phyloP scores from a whole-genome alignment of 495 filamentous ascomycete genomes.

The Trichoderma gamsii region DNA sequence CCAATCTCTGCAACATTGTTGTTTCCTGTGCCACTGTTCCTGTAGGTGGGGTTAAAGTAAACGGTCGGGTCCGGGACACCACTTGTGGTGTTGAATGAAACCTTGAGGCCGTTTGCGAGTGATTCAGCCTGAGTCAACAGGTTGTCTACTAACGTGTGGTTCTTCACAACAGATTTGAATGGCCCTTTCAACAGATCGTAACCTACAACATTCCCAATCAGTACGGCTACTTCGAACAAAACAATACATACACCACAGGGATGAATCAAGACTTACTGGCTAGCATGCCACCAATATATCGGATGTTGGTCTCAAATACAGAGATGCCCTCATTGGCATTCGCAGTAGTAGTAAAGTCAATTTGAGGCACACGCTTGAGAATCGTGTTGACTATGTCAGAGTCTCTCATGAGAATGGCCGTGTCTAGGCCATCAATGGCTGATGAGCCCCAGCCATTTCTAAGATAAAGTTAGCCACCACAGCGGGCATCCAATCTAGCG shows the following conservation, averaged over 20 bases:
- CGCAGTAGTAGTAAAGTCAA: conserved; percentile 61
- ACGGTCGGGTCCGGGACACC: conserved; percentile 75
- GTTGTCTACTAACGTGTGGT: conserved; percentile 42
- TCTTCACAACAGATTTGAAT: conserved; percentile 44
- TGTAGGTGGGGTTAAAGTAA: conserved; percentile 47
- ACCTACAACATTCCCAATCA: conserved; percentile 33
- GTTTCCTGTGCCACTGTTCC: conserved; percentile 40
- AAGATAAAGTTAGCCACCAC: not conserved
- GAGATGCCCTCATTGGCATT: conserved; percentile 46
- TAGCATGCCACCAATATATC: conserved; percentile 74
- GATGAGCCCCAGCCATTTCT: conserved; percentile 87
- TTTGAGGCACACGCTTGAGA: conserved; percentile 56
- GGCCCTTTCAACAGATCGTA: conserved; percentile 78
- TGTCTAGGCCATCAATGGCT: conserved; percentile 76
- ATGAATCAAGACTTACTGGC: conserved; percentile 39
- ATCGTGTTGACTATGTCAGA: conserved; percentile 61
- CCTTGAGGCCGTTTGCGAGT: conserved; percentile 67
- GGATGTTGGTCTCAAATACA: conserved; percentile 87
- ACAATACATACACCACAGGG: not conserved
- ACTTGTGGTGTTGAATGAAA: conserved; percentile 68
- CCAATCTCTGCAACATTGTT: conserved; percentile 70
- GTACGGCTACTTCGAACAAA: not conserved
- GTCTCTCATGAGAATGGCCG: conserved; percentile 71
- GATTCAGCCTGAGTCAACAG: conserved; percentile 61
- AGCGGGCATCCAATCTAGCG: not conserved